Evolutionary conservation across 2,329 filamentous ascomycete species (phyloP).

Genomic region (Colletotrichum sp.): DNA sequence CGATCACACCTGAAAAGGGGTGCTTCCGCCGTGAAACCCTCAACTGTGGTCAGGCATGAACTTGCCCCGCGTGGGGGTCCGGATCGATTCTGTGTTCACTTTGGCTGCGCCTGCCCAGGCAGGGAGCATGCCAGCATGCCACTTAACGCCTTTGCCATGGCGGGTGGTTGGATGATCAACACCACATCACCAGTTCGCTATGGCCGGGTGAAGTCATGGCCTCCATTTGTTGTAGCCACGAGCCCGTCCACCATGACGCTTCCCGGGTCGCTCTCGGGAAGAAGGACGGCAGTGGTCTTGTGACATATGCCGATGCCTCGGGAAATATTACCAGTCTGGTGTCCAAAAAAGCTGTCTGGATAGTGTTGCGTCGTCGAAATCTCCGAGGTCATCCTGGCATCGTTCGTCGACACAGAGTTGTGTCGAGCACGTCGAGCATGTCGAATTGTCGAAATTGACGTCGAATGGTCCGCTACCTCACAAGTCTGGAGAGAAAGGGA

Average conservation of each 20-base stretch:
- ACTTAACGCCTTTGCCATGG: conserved; percentile 1
- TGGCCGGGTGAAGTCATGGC: conserved; percentile 13
- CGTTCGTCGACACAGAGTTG: background rate
- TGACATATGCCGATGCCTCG: background rate
- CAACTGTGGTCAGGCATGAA: conserved; percentile 9
- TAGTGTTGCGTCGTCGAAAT: background rate
- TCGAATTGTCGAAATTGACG: background rate
- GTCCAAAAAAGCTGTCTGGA: background rate
- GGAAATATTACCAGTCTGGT: background rate
- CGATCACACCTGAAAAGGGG: conserved; percentile 18
- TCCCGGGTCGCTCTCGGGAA: background rate
- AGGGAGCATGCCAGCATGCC: conserved; percentile 15
- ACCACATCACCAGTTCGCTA: background rate
- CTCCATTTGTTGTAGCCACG: background rate
- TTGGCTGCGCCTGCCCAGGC: background rate
- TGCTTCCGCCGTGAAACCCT: conserved; percentile 11
- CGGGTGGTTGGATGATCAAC: conserved; percentile 5
- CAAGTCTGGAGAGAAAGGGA: background rate
- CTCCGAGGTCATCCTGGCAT: background rate
- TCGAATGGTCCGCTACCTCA: background rate
- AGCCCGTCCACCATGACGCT: conserved; percentile 2
- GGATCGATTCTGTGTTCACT: background rate
- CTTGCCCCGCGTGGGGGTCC: conserved; percentile 21
- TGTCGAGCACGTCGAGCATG: background rate
- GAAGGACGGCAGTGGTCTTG: background rate